phyloP scores from a whole-genome alignment of 1,139 yeast genomes.

The Pichia sp. region DNA sequence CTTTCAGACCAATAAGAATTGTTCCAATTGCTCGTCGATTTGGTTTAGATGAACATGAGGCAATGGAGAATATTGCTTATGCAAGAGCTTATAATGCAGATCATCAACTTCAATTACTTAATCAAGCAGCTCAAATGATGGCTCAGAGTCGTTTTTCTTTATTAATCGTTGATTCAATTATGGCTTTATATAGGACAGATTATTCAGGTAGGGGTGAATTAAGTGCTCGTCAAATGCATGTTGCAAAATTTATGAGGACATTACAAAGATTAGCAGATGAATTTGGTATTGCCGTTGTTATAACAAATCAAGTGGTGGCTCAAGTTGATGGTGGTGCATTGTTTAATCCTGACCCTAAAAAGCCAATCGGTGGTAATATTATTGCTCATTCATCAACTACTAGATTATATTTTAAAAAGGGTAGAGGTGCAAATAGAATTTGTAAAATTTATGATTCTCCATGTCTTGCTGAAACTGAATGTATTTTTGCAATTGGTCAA shows the following conservation, averaged over 20 bases:
- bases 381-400: conserved; percentile 97
- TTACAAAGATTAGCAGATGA: conserved; percentile 93
- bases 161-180: conserved; percentile 88
- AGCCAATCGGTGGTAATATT: conserved; percentile 98
- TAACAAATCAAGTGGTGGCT: conserved; percentile 96
- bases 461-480: conserved; percentile 90
- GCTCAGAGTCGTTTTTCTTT: conserved; percentile 78
- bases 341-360: conserved; percentile 96
- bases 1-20: conserved; percentile 87
- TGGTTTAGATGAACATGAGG: conserved; percentile 91
- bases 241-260: conserved; percentile 88
- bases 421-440: conserved; percentile 85
- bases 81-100: conserved; percentile 97
- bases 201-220: conserved; percentile 95
- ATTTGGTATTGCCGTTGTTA: conserved; percentile 97
- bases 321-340: conserved; percentile 89
- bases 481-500: conserved; percentile 91
- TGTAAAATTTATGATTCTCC: conserved; percentile 95
- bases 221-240: conserved; percentile 90
- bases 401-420: conserved; percentile 81
- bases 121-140: conserved; percentile 96
- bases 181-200: conserved; percentile 95
- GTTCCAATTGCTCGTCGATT: conserved; percentile 87
- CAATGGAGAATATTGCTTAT: conserved; percentile 92
- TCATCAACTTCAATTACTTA: conserved; percentile 81